phyloP scores from a whole-genome alignment of 2,329 filamentous ascomycete genomes.

The Fusarium nurragi region DNA sequence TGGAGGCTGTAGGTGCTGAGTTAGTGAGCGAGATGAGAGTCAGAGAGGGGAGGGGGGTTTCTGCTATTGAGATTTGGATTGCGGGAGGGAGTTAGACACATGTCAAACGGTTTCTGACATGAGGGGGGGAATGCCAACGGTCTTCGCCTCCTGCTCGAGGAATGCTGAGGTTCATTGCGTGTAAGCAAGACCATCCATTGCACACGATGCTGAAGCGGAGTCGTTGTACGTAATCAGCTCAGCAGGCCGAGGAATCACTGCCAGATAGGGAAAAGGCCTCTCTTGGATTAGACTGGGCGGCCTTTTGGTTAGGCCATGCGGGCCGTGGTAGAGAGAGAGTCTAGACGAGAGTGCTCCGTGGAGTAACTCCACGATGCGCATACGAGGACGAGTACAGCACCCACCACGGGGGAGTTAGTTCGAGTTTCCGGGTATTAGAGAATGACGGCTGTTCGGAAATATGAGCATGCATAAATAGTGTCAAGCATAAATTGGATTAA shows the following conservation, averaged over 20 bases:
- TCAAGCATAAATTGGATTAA: slow-evolving; percentile 6
- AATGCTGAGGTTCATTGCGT: slow-evolving; percentile 17
- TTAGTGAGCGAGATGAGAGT: background rate
- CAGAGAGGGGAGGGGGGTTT: background rate
- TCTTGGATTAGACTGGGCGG: background rate
- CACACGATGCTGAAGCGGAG: background rate
- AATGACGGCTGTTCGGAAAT: background rate
- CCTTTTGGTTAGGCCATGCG: background rate
- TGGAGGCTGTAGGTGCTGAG: background rate
- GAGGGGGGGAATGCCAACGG: slow-evolving; percentile 28
- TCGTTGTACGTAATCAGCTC: background rate
- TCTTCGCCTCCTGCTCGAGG: slow-evolving; percentile 26
- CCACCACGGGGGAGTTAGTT: background rate
- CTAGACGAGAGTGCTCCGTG: background rate
- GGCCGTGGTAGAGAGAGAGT: background rate
- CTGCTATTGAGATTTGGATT: background rate
- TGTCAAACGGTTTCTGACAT: slow-evolving; percentile 27
- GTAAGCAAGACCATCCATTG: background rate
- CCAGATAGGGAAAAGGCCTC: slow-evolving; percentile 4
- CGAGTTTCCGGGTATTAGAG: background rate
- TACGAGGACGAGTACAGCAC: background rate
- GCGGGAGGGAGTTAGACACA: slow-evolving; percentile 11
- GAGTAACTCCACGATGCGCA: background rate
- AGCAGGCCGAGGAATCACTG: background rate
- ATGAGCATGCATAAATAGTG: slow-evolving; percentile 13